Evolutionary conservation across 2,329 filamentous ascomycete species (phyloP), one percentile per base, ranked within the genome.

Genomic region (Clonostachys solani): DNA sequence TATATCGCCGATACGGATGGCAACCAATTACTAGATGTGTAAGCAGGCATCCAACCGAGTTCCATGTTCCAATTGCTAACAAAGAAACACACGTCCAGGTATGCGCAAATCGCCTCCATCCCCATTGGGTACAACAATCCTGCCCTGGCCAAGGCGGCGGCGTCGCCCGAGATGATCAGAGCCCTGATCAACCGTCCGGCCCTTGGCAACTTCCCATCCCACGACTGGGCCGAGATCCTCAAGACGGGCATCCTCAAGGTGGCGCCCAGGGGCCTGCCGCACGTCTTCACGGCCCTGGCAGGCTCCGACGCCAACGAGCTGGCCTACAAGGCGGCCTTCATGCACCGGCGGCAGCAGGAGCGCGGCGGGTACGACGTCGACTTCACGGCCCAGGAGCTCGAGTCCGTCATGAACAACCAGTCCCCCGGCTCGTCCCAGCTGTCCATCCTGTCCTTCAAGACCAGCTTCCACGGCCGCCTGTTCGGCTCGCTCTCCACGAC

Each of bases 321-420:
- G 43, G 88, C 88, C 47, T 92, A 87, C 78, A 92, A 92, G 72
- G 88, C 88, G 13, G 87, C 88, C 23, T 91, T 92, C 71, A 92
- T 92, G 84, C 89, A 83, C 72, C 83, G 83, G 65, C 78, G 84
- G 44, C 86, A 86, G 60, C 76, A 81, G 50, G 74, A 89, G 73
- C 86, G 88, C 57, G 86, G 86, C 37, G 72, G 81, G 48, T 29
- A 29, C 23, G 68, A 82, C 43, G 84, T 80, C 40, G 85, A 87
- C 33, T 92, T 90, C 72, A 82, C 83, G 6, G 70, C 78, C 29
- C 80, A 87, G 59, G 88, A 92, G 61, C 75, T 87, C 46, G 57
- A 65, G 48, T 83, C 82, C 4, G 75, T 79, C 56, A 88, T 92
- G 80, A 72, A 80, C 60, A 92, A 92, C 71, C 69, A 86, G 58